These are phyloP conservation scores for Apiospora saccharicola DNA, from an alignment of 2,329 filamentous ascomycete species.

Conservation along the genomic window DNA sequence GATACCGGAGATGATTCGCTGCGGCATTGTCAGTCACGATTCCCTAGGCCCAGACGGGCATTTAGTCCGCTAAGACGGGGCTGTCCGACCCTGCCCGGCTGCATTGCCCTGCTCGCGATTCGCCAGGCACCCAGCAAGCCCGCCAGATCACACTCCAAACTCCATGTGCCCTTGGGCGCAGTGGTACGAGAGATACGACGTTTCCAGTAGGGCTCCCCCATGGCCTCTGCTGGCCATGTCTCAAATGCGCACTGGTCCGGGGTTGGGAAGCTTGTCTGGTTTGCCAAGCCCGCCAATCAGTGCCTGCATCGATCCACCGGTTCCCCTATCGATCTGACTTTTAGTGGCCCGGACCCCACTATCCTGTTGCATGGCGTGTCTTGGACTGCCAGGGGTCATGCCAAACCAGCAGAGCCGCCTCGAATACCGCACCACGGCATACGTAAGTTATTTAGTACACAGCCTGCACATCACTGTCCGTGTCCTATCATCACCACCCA, in stretches of 20 bases:
- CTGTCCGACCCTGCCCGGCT: background rate
- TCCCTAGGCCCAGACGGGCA: background rate
- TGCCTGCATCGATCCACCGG: slow-evolving; percentile 1
- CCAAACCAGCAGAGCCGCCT: slow-evolving; percentile 14
- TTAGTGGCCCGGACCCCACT: background rate
- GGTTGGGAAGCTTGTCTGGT: slow-evolving; percentile 16
- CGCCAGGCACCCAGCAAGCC: background rate
- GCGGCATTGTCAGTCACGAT: background rate
- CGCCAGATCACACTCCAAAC: background rate
- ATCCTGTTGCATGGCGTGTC: slow-evolving; percentile 22
- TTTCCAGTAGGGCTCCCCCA: background rate
- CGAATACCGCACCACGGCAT: background rate
- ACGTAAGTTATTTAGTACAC: background rate
- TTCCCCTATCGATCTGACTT: slow-evolving; percentile 7
- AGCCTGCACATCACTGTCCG: slow-evolving; percentile 1
- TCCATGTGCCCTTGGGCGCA: background rate
- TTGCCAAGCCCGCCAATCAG: slow-evolving; percentile 17
- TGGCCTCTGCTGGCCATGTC: background rate
- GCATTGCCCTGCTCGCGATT: slow-evolving; percentile 1
- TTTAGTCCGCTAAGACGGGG: background rate
- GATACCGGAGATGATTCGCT: background rate
- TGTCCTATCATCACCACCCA: background rate
- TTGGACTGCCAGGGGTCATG: slow-evolving; percentile 11
- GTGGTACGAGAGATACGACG: slow-evolving; percentile 2
- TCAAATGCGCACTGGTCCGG: slow-evolving; percentile 18